A percentile compares a stretch with the other conserved stretches of the same genome.
Evolutionary conservation across 352 stramenopile genomes (phyloP).

Genomic region (Nothophytophthora sp.): DNA sequence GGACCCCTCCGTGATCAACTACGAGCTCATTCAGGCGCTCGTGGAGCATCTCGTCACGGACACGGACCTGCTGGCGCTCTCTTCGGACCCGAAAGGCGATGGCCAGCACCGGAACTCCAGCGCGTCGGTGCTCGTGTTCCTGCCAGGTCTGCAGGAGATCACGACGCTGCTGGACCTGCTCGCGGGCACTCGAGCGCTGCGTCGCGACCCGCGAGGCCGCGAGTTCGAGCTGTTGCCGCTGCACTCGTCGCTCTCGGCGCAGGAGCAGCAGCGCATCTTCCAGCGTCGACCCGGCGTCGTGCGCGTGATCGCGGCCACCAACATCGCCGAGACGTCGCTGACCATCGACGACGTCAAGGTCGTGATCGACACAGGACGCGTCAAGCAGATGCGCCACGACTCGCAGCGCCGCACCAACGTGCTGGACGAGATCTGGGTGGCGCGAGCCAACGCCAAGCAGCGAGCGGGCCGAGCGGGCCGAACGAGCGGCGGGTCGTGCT

Average conservation of each 20-base stretch:
- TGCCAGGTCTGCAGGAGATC: conserved; percentile 96
- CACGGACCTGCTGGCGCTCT: conserved; percentile 36
- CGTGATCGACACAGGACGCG: conserved; percentile 97
- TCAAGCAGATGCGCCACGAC: conserved; percentile 90
- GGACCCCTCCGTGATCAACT: conserved; percentile 94
- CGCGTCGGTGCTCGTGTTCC: conserved; percentile 95
- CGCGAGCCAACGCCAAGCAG: conserved; percentile 91
- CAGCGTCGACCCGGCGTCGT: conserved; percentile 48
- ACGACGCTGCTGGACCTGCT: conserved; percentile 79
- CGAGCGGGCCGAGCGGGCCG: conserved; percentile 91
- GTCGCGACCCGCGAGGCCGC: conserved; percentile 28
- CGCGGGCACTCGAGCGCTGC: conserved; percentile 49
- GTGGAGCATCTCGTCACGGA: conserved; percentile 81
- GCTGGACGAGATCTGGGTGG: conserved; percentile 88
- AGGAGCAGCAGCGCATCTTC: conserved; percentile 96
- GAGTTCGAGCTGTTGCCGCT: conserved; percentile 87
- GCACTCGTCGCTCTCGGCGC: conserved; percentile 92
- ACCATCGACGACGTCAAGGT: conserved; percentile 95
- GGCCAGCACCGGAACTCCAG: conserved; percentile 21
- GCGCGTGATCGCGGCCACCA: conserved; percentile 97
- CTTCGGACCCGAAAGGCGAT: conserved; percentile 1
- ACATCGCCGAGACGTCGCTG: conserved; percentile 96
- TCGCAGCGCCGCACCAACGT: conserved; percentile 88
- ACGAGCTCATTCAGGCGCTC: conserved; percentile 92
- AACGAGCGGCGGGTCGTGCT: conserved; percentile 89